Evolutionary conservation across 1,284 basidiomycete genomes (phyloP), one percentile per base, ranked within the genome.

Genomic region (Stereum hirsutum): DNA sequence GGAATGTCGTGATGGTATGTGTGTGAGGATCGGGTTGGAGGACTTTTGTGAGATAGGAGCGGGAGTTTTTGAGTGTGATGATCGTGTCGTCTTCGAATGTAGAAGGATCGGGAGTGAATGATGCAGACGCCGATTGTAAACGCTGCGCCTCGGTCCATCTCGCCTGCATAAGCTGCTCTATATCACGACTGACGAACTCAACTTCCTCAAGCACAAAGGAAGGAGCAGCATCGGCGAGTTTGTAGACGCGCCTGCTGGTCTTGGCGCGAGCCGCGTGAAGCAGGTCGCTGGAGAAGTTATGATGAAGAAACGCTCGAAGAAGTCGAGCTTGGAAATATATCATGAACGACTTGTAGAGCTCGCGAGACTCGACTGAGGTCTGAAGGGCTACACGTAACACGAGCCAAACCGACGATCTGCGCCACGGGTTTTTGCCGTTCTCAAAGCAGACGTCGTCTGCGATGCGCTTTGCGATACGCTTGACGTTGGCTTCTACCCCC

Each of bases 321-420:
- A 49, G 31, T n/a, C 47, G 34, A 3, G 63, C 54, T 48, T 70
- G 56, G 24, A 69, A 53, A 41, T 61, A 70, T 1, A 63, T 41
- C 52, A 74, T 66, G 33, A 76, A 76, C 1, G 39, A 20, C 46
- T 76, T 76, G 57, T 75, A 77, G 1, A 51, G 50, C n/a, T 40
- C 41, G n/a, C 3, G 10, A 20, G 35, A 35, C 14, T 44, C 32
- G 7, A 73, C 53, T 0, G 66, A 57, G 0, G 65, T 67, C 45
- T 76, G 74, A 3, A 75, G 46, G 0, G 64, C 59, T 2, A 75
- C 64, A 7, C 69, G 65, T 26, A 72, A 52, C n/a, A 70, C 50
- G 4, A 71, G 61, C 68, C 69, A 74, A 1, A 69, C 47, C 0
- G 67, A 55, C 4, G 68, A 68, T 14, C 72, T 58, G 14, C 69